Percentiles rank a stretch among this genome's conserved stretches.
phyloP scores from a whole-genome alignment of 805 yeast species.

The Ogataea polymorpha region DNA sequence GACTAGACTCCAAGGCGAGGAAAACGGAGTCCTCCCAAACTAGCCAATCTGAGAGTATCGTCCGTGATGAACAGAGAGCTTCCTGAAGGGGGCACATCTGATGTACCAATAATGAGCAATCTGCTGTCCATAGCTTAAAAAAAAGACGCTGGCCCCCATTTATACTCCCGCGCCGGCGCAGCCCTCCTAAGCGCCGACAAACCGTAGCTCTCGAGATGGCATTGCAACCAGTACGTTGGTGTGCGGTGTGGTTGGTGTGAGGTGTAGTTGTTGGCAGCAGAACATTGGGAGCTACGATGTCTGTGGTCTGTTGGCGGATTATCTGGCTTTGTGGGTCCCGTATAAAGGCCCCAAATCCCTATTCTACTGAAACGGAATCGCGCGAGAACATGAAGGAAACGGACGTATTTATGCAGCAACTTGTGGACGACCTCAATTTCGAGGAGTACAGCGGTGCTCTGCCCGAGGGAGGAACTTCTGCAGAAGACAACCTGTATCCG shows the following conservation, averaged over 20 bases:
- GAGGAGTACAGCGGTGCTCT: conserved; percentile 6
- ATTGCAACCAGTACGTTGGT: too few species aligned
- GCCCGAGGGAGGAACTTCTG: not conserved
- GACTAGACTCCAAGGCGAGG: too few species aligned
- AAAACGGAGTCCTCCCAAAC: too few species aligned
- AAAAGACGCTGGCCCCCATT: not conserved
- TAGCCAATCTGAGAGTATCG: too few species aligned
- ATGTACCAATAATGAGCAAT: too few species aligned
- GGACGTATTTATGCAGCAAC: conserved; percentile 12
- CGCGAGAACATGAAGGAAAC: conserved; percentile 6
- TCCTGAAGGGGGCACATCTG: too few species aligned
- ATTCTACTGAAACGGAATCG: not conserved
- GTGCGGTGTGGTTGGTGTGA: not conserved
- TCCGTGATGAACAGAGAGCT: too few species aligned
- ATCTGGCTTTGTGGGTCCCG: not conserved
- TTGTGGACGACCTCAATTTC: conserved; percentile 12
- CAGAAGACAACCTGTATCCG: conserved; percentile 10
- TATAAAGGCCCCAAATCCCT: not conserved
- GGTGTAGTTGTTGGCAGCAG: not conserved
- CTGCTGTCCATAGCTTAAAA: not conserved
- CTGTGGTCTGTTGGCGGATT: not conserved
- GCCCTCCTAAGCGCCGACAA: not conserved
- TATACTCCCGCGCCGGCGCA: not conserved
- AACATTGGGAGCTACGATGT: not conserved
- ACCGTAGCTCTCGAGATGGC: too few species aligned